Base-by-base conservation (phyloP, 192 early-diverging fungal species). In the Backusella sp. region DNA sequence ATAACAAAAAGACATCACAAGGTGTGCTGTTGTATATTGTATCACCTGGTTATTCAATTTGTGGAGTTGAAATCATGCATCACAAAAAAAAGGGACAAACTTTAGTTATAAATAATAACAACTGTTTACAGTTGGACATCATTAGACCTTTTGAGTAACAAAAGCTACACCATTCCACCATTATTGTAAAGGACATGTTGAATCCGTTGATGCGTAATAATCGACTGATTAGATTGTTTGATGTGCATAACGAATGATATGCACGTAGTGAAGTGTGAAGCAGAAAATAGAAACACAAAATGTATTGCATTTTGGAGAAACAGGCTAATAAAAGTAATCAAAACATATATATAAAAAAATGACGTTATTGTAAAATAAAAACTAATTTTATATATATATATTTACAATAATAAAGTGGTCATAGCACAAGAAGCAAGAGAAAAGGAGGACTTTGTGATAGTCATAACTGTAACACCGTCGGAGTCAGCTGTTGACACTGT, bases 21-120 rank as follows among this genome's bases (percentile, higher is more conserved):
- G 56, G 26, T 23, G 23, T 12, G 3, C 56, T 62, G 23, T 62
- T 62, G 56, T 62, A 49, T n/a, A 62, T 62, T 62, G 56, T 62
- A 62, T 62, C 56, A 62, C 42, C 42, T 14, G n/a, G 8, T 23
- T 56, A 21, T 26, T 14, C 26, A 28, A 62, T 62, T 28, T 28
- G 56, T 62, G 21, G 56, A 62, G 56, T 62, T 62, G 56, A 62
- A 62, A 62, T 62, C 56, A 62, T 62, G 56, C 56, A 62, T 28
- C 26, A 62, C 56, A 62, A 62, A 62, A 62, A 62, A 62, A 62
- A 59, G 53, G 53, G 53, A 59, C 53, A 59, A 59, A 59, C 21
- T 59, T 59, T 59, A 59, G 53, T 26, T 59, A 26, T 59, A 26
- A 12, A 62, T 14, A 62, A 59, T 28, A 62, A 26, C 23, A 59